Base-by-base conservation (phyloP, 106 monocot genomes). In the Dendrobium catenatum region DNA sequence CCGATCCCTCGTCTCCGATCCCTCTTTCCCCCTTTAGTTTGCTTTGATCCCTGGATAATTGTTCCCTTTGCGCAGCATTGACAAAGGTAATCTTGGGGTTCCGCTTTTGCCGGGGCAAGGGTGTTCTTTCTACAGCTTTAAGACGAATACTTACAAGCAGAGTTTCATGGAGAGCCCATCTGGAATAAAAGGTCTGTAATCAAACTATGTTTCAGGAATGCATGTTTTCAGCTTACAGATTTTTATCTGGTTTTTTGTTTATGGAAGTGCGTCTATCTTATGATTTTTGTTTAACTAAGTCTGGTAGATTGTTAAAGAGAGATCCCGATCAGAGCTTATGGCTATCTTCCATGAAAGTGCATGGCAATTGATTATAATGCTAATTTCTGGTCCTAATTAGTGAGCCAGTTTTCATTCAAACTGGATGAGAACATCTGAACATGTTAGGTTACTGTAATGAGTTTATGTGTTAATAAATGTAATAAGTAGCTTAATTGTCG, bases 151-250 rank as follows among this genome's bases (percentile, higher is more conserved):
- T 15, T 99, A 91, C 80, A 93, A 99, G 87, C 81, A 95, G 18
- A 99, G 81, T 80, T 99, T 99, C 82, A 93, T 93, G 93, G 98
- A 99, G 81, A 95, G 87, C 70, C 91, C 98, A 2, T 95, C 98
- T n/a, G 98, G 98, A 20, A 85, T 99, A n/a, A 19, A 99, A 99
- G 91, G 98, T 93, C 61, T 37, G 73, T 86, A 37, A 74, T 43
- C 41, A 2, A 18, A 16, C 43, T 74, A 6, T 61, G 19, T 61
- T 61, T 61, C 22, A 40, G 10, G 72, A 64, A 61, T 29, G 5
- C 15, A 13, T 70, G 13, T 15, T 13, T 33, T 33, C 10, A 4
- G 33, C 15, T 70, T 70, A 11, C 20, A 15, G 33, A 26, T 70
- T 70, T 37, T 61, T 61, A 1, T 61, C 16, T 44, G 46, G 7